Evolutionary conservation across 345 rosid species (phyloP).

Genomic region (Populus nigra): DNA sequence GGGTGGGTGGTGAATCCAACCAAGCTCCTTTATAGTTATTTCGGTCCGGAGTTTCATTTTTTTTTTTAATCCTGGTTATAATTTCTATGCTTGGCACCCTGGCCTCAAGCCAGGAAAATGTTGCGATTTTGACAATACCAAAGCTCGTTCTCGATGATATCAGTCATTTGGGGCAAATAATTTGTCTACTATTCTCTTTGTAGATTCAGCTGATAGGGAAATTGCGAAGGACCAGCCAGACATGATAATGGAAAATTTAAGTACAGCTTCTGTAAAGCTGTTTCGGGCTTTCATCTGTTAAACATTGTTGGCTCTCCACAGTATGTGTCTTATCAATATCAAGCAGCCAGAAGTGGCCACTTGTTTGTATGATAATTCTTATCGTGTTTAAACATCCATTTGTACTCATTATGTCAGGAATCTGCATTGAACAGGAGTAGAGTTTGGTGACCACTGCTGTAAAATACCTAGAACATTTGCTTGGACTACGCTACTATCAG

Average conservation of each 20-base stretch:
- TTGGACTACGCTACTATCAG: no score
- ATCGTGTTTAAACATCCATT: not conserved
- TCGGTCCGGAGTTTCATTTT: not conserved
- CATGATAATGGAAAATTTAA: not conserved
- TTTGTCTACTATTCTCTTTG: not conserved
- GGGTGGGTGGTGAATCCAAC: constrained; percentile 30
- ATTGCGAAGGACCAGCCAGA: not conserved
- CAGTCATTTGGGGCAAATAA: not conserved
- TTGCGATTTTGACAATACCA: not conserved
- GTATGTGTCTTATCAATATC: not conserved
- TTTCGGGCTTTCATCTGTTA: not conserved
- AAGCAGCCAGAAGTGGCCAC: not conserved
- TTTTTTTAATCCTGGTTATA: not conserved
- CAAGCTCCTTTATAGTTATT: constrained; percentile 19
- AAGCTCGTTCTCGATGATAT: not conserved
- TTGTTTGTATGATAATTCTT: no score
- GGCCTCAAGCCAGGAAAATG: constrained; percentile 7
- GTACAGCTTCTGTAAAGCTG: constrained; percentile 5
- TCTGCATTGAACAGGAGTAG: not conserved
- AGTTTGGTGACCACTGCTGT: no score
- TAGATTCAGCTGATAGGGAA: constrained; percentile 1
- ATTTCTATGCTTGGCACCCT: constrained; percentile 3
- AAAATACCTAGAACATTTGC: no score
- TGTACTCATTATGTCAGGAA: not conserved
- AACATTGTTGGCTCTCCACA: not conserved